Evolutionary conservation across 257 asterid genomes (phyloP), one percentile per base, ranked within the genome.

Genomic region (Parsonsia alboflavescens): DNA sequence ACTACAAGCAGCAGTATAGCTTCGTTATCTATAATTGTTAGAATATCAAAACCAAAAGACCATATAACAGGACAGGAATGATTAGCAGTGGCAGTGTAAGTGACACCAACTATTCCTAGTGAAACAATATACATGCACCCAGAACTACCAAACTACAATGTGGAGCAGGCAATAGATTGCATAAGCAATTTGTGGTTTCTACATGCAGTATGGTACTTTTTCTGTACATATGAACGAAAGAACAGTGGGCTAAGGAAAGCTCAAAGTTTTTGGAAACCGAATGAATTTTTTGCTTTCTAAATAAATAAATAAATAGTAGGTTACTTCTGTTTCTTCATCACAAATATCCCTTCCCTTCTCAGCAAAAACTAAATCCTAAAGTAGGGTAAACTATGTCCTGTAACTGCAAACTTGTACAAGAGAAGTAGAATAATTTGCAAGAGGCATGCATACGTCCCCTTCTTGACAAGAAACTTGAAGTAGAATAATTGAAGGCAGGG

Each of bases 21-120:
- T 1, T 64, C 2, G 17, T 50, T 15, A 70, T 8, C 53, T n/a
- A 10, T 71, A 33, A n/a, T n/a, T 21, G 39, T 71, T 39, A 36
- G n/a, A 56, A 54, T 24, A 19, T 53, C 50, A 71, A 72, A 74
- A 10, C 46, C 71, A 58, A 72, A 71, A 22, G 7, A 49, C 41
- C 54, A 17, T 56, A 41, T 54, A 54, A 9, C 0, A 1, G 21
- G 45, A 64, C 2, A 28, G 39, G 16, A 72, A 57, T n/a, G 39
- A 49, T 49, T 41, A 42, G n/a, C 36, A 70, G 33, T 44, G 54
- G 39, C 17, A 49, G 54, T 15, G 33, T 2, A 46, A 70, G 44
- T n/a, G 26, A 12, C 6, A 15, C n/a, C 68, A 39, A 2, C 6
- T 57, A 56, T 19, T 44, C 66, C 22, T 49, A 41, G 5, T 44